phyloP scores from a whole-genome alignment of 176 grass and related monocot species.

The Typha latifolia region DNA sequence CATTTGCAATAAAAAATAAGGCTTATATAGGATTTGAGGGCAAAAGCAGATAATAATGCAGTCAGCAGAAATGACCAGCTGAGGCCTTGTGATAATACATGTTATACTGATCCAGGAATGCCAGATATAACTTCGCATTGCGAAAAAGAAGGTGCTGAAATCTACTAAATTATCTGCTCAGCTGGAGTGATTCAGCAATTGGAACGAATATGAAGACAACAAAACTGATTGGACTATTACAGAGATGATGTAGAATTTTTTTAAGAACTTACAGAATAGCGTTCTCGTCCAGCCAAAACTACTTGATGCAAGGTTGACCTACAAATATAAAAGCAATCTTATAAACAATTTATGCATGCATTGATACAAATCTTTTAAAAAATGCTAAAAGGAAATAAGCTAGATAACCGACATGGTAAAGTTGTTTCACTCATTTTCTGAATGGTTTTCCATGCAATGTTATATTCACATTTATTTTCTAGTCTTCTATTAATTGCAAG shows the following conservation, averaged over 20 bases:
- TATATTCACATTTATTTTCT: too few relatives aligned
- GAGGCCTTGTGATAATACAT: too few relatives aligned
- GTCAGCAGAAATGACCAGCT: too few relatives aligned
- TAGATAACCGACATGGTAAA: background rate
- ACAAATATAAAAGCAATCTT: constrained; percentile 17
- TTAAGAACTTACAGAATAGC: constrained; percentile 65
- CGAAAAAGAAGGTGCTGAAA: background rate
- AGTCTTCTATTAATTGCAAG: too few relatives aligned
- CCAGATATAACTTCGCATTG: background rate
- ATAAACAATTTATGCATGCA: background rate
- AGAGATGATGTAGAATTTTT: background rate
- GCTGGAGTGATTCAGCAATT: background rate
- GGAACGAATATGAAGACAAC: background rate
- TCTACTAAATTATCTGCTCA: background rate
- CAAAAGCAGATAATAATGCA: too few relatives aligned
- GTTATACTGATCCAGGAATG: background rate
- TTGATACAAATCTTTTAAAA: background rate
- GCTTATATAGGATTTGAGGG: too few relatives aligned
- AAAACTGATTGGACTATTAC: background rate
- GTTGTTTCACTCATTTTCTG: too few relatives aligned
- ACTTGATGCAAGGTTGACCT: constrained; percentile 92
- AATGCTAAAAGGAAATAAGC: background rate
- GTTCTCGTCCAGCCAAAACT: constrained; percentile 59
- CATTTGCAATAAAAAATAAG: too few relatives aligned
- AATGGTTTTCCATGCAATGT: too few relatives aligned